phyloP scores from a whole-genome alignment of 108 stramenopile genomes.

The Nannochloropsis oceanica region DNA sequence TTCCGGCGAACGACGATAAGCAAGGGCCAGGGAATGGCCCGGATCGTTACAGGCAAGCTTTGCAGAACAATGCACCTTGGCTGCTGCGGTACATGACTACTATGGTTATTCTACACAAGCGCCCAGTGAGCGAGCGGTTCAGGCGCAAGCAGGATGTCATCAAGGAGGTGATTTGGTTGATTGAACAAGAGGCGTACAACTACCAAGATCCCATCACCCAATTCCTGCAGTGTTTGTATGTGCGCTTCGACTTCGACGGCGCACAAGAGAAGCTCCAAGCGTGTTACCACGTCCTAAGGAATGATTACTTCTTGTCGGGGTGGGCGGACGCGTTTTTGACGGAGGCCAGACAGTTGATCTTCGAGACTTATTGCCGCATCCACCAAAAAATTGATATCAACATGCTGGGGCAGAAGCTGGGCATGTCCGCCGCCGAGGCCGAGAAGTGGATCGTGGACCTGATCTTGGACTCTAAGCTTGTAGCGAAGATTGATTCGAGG shows the following conservation, averaged over 20 bases:
- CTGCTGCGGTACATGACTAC: conserved; percentile 89
- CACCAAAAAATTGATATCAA: conserved; percentile 92
- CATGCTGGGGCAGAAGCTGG: conserved; percentile 62
- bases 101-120: conserved; percentile 79
- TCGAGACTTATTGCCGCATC: conserved; percentile 98
- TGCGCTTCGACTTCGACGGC: conserved; percentile 93
- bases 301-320: conserved; percentile 93
- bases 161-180: conserved; percentile 69
- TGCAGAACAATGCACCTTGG: conserved; percentile 96
- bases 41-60: conserved; percentile 71
- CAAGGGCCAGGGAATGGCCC: background rate
- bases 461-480: conserved; percentile 75
- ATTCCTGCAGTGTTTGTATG: conserved; percentile 86
- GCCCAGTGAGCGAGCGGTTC: background rate
- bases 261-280: conserved; percentile 62
- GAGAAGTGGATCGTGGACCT: conserved; percentile 98
- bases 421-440: conserved; percentile 77
- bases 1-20: background rate
- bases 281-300: conserved; percentile 61
- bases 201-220: conserved; percentile 87
- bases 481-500: conserved; percentile 88
- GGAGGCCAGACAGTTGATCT: conserved; percentile 92
- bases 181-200: conserved; percentile 64
- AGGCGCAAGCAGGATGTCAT: conserved; percentile 43
- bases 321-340: conserved; percentile 79